Evolutionary conservation across 345 rosid genomes (phyloP).

Genomic region (Brassica carinata): DNA sequence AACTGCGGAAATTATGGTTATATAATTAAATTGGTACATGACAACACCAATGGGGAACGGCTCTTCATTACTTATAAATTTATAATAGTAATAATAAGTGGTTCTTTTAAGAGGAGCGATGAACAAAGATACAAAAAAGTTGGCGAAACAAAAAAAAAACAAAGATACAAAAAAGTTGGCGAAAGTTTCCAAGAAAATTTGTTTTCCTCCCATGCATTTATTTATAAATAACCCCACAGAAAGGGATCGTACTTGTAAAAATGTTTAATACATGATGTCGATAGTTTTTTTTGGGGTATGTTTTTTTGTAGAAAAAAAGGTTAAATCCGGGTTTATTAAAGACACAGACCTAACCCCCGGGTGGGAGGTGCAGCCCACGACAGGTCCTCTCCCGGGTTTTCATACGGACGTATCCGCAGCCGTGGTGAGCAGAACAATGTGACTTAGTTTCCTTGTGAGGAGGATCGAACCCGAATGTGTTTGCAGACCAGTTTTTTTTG

Average conservation of each 20-base stretch:
- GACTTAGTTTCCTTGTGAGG: too few relatives aligned
- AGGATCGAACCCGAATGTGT: too few relatives aligned
- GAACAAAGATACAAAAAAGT: background rate
- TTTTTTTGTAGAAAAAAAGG: too few relatives aligned
- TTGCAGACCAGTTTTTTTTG: too few relatives aligned
- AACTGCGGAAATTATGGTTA: background rate
- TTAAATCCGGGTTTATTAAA: too few relatives aligned
- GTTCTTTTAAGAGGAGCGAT: background rate
- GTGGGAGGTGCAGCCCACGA: too few relatives aligned
- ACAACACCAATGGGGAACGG: background rate
- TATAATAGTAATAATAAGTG: background rate
- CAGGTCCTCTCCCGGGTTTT: too few relatives aligned
- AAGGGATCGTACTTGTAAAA: background rate
- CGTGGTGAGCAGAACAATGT: too few relatives aligned
- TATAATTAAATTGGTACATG: too few relatives aligned
- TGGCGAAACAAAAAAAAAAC: background rate
- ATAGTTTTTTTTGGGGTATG: too few relatives aligned
- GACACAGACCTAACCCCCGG: too few relatives aligned
- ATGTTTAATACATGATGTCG: background rate
- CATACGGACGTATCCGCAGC: too few relatives aligned
- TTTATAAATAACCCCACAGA: background rate
- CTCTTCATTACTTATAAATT: background rate
- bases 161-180: background rate
- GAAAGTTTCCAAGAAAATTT: background rate
- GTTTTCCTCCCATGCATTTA: background rate